Conservation (phyloP, 495 filamentous ascomycete species). For the Penicillium egyptiacum region DNA sequence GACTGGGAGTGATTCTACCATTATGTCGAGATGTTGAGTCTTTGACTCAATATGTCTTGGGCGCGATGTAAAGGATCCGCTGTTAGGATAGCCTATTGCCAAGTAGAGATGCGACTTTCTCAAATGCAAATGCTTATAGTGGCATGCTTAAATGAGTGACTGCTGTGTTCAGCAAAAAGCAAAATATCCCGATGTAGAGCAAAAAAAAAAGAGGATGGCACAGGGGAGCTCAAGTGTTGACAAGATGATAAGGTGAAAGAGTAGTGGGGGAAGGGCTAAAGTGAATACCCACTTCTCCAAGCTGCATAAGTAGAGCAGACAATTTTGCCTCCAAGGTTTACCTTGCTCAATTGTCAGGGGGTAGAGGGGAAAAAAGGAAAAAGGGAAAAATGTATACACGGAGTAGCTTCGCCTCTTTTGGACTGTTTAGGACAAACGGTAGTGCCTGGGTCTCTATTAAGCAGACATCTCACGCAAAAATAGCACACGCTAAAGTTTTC, state of each 20-base stretch:
- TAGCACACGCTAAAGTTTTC: constrained; percentile 21
- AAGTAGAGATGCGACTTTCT: constrained; percentile 1
- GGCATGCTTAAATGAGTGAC: constrained; percentile 11
- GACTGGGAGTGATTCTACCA: constrained; percentile 35
- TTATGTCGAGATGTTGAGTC: neutral
- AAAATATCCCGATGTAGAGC: neutral
- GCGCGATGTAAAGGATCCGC: neutral
- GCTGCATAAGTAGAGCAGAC: constrained; percentile 5
- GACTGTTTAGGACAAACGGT: constrained; percentile 10
- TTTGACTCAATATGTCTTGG: constrained; percentile 1
- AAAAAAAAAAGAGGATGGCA: neutral
- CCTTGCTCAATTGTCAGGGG: constrained; percentile 10
- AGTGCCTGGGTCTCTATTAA: constrained; percentile 7
- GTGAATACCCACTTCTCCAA: constrained; percentile 15
- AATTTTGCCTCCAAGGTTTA: constrained; percentile 12
- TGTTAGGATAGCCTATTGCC: neutral
- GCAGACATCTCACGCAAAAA: constrained; percentile 21
- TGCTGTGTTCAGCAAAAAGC: neutral
- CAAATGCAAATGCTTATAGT: constrained; percentile 1
- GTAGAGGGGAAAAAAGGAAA: neutral
- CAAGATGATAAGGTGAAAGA: constrained; percentile 14
- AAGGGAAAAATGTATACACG: constrained; percentile 1
- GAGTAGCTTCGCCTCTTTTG: constrained; percentile 23
- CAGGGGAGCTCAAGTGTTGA: constrained; percentile 5
- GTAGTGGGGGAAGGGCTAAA: constrained; percentile 8